Evolutionary conservation across 2,329 filamentous ascomycete genomes (phyloP).

Genomic region (Verticillium zaregamsianum): DNA sequence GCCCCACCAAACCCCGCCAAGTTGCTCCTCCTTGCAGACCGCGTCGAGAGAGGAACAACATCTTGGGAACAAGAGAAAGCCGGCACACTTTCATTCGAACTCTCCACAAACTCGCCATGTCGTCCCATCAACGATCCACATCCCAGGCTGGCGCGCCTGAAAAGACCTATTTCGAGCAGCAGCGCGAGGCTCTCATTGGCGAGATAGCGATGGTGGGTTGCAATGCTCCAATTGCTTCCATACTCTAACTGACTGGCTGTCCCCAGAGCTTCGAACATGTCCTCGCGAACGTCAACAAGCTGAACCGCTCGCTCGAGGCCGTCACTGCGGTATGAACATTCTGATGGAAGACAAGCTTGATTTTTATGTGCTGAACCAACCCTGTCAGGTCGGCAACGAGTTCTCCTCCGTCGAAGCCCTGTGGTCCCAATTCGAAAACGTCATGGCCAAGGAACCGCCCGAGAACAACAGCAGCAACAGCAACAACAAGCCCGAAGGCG

Average conservation of each 20-base stretch:
- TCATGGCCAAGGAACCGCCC: conserved; percentile 73
- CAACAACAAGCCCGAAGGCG: conserved; percentile 14
- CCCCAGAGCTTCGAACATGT: conserved; percentile 76
- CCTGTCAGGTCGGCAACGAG: conserved; percentile 79
- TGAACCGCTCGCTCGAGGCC: conserved; percentile 88
- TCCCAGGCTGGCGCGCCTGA: conserved; percentile 22
- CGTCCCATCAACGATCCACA: conserved; percentile 12
- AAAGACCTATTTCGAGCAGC: conserved; percentile 70
- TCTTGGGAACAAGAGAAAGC: background rate
- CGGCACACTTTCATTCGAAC: background rate
- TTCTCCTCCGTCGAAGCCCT: conserved; percentile 95
- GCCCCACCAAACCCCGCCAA: background rate
- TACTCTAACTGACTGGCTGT: background rate
- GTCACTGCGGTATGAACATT: conserved; percentile 71
- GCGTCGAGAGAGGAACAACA: background rate
- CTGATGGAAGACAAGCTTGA: background rate
- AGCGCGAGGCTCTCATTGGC: conserved; percentile 65
- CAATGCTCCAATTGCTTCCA: no score
- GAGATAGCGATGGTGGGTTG: conserved; percentile 66
- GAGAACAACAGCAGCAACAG: conserved; percentile 3
- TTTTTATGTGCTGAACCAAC: background rate
- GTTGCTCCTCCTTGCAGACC: background rate
- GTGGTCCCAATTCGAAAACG: conserved; percentile 95
- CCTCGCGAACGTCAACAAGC: conserved; percentile 90
- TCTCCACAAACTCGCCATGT: conserved; percentile 4